Evolutionary conservation across 192 early-diverging fungal species (phyloP).

Genomic region (Chytriomyces confervae): DNA sequence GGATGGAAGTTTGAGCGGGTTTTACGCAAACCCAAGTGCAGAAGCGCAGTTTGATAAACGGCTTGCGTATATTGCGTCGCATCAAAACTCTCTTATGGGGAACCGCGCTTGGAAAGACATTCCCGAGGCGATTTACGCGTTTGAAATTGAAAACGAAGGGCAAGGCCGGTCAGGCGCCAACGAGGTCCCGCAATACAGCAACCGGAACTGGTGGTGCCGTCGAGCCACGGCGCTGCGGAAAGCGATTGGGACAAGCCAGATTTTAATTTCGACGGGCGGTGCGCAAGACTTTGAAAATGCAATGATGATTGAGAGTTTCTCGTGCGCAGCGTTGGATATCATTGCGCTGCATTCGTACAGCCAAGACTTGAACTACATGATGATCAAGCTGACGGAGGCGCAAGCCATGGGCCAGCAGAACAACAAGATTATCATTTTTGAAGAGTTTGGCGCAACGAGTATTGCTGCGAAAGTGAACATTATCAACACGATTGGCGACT

Average conservation of each 20-base stretch:
- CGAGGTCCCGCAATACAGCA: constrained; percentile 12
- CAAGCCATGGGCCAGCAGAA: not conserved
- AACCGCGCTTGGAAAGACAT: constrained; percentile 35
- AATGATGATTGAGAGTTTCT: constrained; percentile 19
- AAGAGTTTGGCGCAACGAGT: constrained; percentile 21
- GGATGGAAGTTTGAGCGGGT: constrained; percentile 1
- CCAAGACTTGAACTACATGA: not conserved
- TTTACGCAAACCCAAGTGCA: constrained; percentile 1
- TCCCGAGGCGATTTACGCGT: constrained; percentile 29
- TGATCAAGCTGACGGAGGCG: constrained; percentile 7
- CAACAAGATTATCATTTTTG: constrained; percentile 2
- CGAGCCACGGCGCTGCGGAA: constrained; percentile 13
- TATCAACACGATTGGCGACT: not conserved
- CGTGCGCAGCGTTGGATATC: constrained; percentile 26
- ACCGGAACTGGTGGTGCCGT: constrained; percentile 32
- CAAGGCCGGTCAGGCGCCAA: constrained; percentile 12
- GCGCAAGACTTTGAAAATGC: constrained; percentile 24
- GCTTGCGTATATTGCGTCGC: constrained; percentile 28
- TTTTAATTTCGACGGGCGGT: constrained; percentile 29
- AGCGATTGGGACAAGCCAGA: not conserved
- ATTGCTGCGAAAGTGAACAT: not conserved
- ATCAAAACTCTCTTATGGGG: constrained; percentile 19
- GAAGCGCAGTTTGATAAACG: constrained; percentile 3
- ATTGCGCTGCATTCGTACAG: constrained; percentile 35
- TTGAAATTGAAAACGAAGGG: constrained; percentile 36